A percentile compares a stretch with the other conserved stretches of the same genome.
Conservation (phyloP, 768 basidiomycete species). For the Collybia sp. region DNA sequence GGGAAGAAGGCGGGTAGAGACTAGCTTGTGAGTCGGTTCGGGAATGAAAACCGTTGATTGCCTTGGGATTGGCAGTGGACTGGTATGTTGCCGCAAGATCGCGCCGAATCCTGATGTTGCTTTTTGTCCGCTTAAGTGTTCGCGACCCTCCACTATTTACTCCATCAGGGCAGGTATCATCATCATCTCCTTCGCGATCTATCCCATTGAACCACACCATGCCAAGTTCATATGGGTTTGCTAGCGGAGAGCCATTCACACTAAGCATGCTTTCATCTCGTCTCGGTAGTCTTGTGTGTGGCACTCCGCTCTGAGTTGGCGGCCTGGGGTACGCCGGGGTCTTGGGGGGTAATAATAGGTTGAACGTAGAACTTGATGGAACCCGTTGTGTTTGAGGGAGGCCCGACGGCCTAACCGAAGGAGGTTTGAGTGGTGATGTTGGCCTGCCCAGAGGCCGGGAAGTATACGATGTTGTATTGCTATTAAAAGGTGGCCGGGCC, state of each 20-base stretch:
- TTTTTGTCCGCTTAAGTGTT: slow-evolving; percentile 44
- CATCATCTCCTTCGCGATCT: slow-evolving; percentile 26
- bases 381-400: slow-evolving; percentile 24
- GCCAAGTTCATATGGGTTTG: slow-evolving; percentile 72
- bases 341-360: slow-evolving; percentile 59
- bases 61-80: slow-evolving; percentile 16
- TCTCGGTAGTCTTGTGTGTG: slow-evolving; percentile 54
- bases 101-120: slow-evolving; percentile 57
- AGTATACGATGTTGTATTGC: slow-evolving; percentile 27
- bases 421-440: slow-evolving; percentile 48
- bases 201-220: slow-evolving; percentile 51
- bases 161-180: slow-evolving; percentile 16
- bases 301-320: slow-evolving; percentile 19
- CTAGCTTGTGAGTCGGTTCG: slow-evolving; percentile 51
- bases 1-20: slow-evolving; percentile 33
- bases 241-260: slow-evolving; percentile 77
- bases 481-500: slow-evolving; percentile 35
- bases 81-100: slow-evolving; percentile 45
- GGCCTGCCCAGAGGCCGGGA: slow-evolving; percentile 34
- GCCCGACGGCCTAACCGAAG: slow-evolving; percentile 23
- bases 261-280: slow-evolving; percentile 78
- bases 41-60: slow-evolving; percentile 25
- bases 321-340: slow-evolving; percentile 47
- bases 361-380: slow-evolving; percentile 69
- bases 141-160: slow-evolving; percentile 20